Conservation (phyloP, 441 rosid genomes). For the Erodium chrysanthum region DNA sequence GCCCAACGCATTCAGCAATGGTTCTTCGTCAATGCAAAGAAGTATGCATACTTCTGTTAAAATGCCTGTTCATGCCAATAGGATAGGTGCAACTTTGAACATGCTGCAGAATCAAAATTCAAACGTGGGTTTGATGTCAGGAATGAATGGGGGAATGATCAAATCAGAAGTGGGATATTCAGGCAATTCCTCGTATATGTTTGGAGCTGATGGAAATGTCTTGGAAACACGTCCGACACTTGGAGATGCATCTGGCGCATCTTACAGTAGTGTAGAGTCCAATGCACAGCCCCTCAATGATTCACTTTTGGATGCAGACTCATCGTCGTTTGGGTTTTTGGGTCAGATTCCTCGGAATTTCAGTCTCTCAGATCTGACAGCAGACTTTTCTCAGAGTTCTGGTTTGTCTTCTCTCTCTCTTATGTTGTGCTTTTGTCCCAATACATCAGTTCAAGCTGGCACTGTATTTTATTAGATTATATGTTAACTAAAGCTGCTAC, state of each 20-base stretch:
- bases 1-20: constrained; percentile 12
- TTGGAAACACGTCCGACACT: constrained; percentile 54
- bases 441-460: not conserved
- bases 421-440: not conserved
- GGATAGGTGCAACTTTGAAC: constrained; percentile 46
- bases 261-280: constrained; percentile 68
- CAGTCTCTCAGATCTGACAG: constrained; percentile 88
- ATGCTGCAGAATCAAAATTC: constrained; percentile 59
- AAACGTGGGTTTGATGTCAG: constrained; percentile 59
- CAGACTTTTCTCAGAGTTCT: constrained; percentile 83
- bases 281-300: constrained; percentile 64
- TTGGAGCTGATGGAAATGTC: constrained; percentile 58
- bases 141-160: constrained; percentile 68
- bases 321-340: constrained; percentile 64
- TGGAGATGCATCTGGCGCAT: constrained; percentile 53
- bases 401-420: constrained; percentile 37
- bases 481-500: not conserved
- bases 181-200: constrained; percentile 51
- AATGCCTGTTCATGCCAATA: constrained; percentile 50
- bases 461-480: not conserved
- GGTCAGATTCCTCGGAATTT: constrained; percentile 72
- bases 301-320: constrained; percentile 57
- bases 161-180: constrained; percentile 71
- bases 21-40: constrained; percentile 48
- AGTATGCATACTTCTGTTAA: constrained; percentile 49